These are phyloP conservation scores for Scheffersomyces ergatensis DNA, from an alignment of 805 yeast species.

Conservation along the genomic window DNA sequence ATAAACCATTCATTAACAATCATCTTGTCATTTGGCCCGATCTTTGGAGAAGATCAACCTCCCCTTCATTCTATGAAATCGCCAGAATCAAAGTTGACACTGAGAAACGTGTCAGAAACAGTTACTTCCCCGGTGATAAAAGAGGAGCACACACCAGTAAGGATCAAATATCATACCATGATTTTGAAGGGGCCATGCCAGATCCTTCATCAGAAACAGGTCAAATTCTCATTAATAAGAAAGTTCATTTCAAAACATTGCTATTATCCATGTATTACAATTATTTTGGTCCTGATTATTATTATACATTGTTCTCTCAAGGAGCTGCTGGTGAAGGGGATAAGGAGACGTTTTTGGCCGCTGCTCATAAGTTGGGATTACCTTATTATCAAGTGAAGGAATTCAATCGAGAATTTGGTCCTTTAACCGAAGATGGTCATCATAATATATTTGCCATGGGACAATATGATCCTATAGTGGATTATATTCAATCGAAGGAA, in stretches of 20 bases:
- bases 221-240: constrained; percentile 34
- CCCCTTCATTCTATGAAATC: constrained; percentile 34
- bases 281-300: constrained; percentile 33
- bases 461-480: constrained; percentile 35
- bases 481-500: constrained; percentile 17
- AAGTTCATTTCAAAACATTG: constrained; percentile 27
- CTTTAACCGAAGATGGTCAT: constrained; percentile 17
- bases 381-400: constrained; percentile 39
- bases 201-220: constrained; percentile 41
- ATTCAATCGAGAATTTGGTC: constrained; percentile 37
- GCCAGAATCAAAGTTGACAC: constrained; percentile 25
- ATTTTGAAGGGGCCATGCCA: constrained; percentile 29
- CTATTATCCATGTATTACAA: constrained; percentile 37
- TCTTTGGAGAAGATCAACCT: constrained; percentile 39
- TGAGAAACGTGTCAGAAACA: constrained; percentile 18
- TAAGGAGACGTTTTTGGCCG: constrained; percentile 41
- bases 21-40: constrained; percentile 40
- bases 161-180: constrained; percentile 20
- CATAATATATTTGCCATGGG: constrained; percentile 35
- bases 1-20: constrained; percentile 26
- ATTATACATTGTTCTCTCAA: constrained; percentile 36
- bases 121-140: constrained; percentile 23
- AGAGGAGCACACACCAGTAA: constrained; percentile 16
- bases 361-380: constrained; percentile 34
- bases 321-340: constrained; percentile 46